Evolutionary conservation across 768 basidiomycete species (phyloP), one percentile per base, ranked within the genome.

Genomic region (Boletus huronensis): DNA sequence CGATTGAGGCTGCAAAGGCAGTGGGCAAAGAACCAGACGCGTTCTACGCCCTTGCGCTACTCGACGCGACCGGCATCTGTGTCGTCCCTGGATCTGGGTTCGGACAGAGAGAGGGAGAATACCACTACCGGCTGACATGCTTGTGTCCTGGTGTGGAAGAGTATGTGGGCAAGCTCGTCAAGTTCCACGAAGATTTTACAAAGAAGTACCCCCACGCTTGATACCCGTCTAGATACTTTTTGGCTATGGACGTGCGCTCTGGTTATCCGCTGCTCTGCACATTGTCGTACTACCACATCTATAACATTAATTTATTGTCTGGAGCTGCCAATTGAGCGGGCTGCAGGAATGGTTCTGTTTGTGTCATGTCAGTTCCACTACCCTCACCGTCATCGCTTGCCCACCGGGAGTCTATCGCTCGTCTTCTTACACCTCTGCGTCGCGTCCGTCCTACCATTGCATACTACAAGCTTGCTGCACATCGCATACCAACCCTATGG

Each of bases 41-140:
- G 40, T 87, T 95, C 65, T 99, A 99, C 67, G 82, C 91, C 21
- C 76, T 96, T 35, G 82, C 79, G 60, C 70, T 99, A 48, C 78
- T 99, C 48, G 92, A 96, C 58, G 80, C 81, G 70, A 94, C 93
- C 0, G 93, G 93, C 5, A 97, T 98, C 58, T 97, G 94, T 64
- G 90, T 90, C 21, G 90, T 98, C 5, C 91, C 94, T 6, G 96
- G 96, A 0, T 87, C 85, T 45, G 96, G 96, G 1, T 99, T 99
- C 69, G 95, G 95, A 5, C 95, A 98, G 76, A 87, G 80, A 72
- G 85, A 88, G 47, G 93, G 89, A 25, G 88, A 94, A 65, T 86
- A 84, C 73, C 96, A 99, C 72, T 88, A 97, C 68, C 77, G 96
- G 34, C 73, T 98, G 69, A 99, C 97, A 8, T 97, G 96, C 64